Evolutionary conservation across 176 grass and related monocot species (phyloP).

Genomic region (Alloteropsis semialata): DNA sequence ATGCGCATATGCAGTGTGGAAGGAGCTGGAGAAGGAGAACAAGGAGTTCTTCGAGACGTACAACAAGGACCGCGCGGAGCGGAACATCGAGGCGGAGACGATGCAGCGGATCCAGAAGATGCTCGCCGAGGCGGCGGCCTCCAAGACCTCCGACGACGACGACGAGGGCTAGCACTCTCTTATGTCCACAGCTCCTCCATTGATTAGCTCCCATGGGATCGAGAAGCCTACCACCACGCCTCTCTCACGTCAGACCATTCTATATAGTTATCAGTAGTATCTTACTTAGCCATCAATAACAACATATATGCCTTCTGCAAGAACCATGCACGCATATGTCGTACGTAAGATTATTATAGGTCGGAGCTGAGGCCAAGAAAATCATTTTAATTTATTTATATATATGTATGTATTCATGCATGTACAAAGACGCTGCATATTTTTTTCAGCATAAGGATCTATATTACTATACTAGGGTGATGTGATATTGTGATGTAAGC

Average conservation of each 20-base stretch:
- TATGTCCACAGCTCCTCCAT: no score
- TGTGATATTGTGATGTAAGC: background rate
- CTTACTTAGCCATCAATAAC: background rate
- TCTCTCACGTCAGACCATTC: background rate
- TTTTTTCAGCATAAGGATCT: background rate
- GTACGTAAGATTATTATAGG: background rate
- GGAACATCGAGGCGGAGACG: constrained; percentile 48
- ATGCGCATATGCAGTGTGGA: constrained; percentile 46
- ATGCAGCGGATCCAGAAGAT: constrained; percentile 62
- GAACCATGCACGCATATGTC: background rate
- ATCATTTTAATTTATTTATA: background rate
- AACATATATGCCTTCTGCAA: background rate
- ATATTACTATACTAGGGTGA: no score
- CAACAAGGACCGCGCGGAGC: constrained; percentile 42
- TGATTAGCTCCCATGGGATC: no score
- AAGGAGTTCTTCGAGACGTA: constrained; percentile 78
- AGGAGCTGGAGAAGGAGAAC: constrained; percentile 88
- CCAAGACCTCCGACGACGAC: constrained; percentile 43
- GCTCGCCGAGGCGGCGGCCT: constrained; percentile 43
- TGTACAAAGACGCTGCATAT: background rate
- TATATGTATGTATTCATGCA: background rate
- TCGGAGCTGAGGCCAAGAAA: no score
- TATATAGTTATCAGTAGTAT: background rate
- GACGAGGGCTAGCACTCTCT: constrained; percentile 41
- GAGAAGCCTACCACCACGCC: background rate